Conservation (phyloP, 2,329 filamentous ascomycete species). For the Aspergillus alliaceus region DNA sequence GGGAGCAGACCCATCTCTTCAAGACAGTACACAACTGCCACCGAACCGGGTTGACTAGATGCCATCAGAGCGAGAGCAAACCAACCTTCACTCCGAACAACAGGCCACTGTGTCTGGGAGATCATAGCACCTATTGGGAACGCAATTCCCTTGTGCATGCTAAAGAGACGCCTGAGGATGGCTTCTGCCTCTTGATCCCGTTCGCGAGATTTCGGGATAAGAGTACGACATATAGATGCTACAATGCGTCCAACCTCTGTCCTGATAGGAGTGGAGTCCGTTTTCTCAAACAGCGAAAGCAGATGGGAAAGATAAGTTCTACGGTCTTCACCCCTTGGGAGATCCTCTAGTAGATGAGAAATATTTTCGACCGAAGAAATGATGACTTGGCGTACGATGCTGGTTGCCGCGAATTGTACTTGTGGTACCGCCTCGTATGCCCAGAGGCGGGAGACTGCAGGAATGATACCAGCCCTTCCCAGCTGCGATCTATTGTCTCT, state of each 20-base stretch:
- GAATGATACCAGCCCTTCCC: constrained; percentile 40
- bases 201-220: constrained; percentile 30
- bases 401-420: constrained; percentile 46
- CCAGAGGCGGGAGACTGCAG: constrained; percentile 41
- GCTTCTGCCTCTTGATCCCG: constrained; percentile 19
- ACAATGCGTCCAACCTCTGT: constrained; percentile 49
- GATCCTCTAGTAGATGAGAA: constrained; percentile 33
- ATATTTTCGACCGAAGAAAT: constrained; percentile 40
- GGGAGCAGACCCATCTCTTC: constrained; percentile 35
- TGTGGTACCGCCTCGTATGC: constrained; percentile 43
- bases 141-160: constrained; percentile 35
- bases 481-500: constrained; percentile 41
- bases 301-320: constrained; percentile 43
- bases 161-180: constrained; percentile 36
- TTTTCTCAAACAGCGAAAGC: constrained; percentile 42
- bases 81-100: constrained; percentile 51
- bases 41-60: constrained; percentile 31
- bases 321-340: constrained; percentile 30
- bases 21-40: constrained; percentile 36
- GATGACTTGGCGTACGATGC: constrained; percentile 42
- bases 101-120: constrained; percentile 48
- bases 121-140: constrained; percentile 46
- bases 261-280: constrained; percentile 46
- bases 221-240: constrained; percentile 45
- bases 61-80: constrained; percentile 51